Conservation (phyloP, 73 alveolate genomes). For the Stentor roeselii region DNA sequence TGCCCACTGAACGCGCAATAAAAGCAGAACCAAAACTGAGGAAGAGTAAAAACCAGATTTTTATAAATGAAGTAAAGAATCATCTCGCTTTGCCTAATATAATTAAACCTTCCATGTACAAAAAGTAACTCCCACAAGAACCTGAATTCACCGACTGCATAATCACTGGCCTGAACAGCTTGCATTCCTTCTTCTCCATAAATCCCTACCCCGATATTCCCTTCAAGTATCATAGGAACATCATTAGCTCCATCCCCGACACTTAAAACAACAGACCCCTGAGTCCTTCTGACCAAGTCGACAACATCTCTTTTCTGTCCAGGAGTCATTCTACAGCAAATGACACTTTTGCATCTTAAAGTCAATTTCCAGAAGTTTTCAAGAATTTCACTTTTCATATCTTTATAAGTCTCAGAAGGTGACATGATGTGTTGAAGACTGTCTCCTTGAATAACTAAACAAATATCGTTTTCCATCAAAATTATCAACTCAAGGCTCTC, state of each 20-base stretch:
- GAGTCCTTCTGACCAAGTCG: conserved; percentile 70
- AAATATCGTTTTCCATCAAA: too few relatives aligned
- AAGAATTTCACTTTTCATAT: neutral
- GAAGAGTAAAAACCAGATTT: conserved; percentile 89
- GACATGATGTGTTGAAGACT: neutral
- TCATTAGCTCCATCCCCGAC: conserved; percentile 99
- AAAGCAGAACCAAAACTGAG: conserved; percentile 82
- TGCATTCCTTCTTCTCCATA: conserved; percentile 97
- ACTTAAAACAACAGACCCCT: conserved; percentile 69
- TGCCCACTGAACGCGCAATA: conserved; percentile 76
- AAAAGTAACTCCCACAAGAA: conserved; percentile 65
- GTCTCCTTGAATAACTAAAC: neutral
- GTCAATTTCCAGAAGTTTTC: conserved; percentile 22
- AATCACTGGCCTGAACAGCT: conserved; percentile 92
- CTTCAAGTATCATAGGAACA: conserved; percentile 88
- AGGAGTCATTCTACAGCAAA: conserved; percentile 90
- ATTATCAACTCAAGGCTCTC: too few relatives aligned
- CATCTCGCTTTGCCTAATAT: conserved; percentile 77
- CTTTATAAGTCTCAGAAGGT: neutral
- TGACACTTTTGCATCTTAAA: conserved; percentile 56
- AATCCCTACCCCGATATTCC: conserved; percentile 93
- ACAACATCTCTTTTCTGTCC: conserved; percentile 94
- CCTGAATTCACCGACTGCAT: conserved; percentile 87
- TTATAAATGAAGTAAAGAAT: conserved; percentile 84
- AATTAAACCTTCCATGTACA: conserved; percentile 79